Evolutionary conservation across 192 early-diverging fungal species (phyloP).

Genomic region (Ramicandelaber brevisporus): DNA sequence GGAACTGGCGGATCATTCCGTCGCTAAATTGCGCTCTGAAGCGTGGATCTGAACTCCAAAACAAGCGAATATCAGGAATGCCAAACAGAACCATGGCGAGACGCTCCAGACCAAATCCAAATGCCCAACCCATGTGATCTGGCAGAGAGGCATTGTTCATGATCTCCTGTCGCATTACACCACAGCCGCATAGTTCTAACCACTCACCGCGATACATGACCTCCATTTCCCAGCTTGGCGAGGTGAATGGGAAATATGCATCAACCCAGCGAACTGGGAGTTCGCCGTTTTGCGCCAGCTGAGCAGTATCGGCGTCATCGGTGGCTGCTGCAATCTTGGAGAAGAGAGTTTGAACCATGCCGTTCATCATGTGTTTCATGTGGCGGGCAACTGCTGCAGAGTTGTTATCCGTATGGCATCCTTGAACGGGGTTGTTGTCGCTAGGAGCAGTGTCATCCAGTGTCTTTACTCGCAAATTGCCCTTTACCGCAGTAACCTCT

Average conservation of each 20-base stretch:
- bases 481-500: not conserved
- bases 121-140: conserved; percentile 85
- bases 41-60: conserved; percentile 75
- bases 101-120: conserved; percentile 89
- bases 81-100: conserved; percentile 89
- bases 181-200: conserved; percentile 85
- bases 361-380: conserved; percentile 61
- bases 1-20: conserved; percentile 44
- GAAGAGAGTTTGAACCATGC: conserved; percentile 51
- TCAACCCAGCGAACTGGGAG: conserved; percentile 87
- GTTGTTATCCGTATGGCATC: conserved; percentile 29
- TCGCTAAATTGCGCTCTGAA: conserved; percentile 64
- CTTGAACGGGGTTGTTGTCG: conserved; percentile 45
- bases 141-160: conserved; percentile 35
- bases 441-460: conserved; percentile 23
- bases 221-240: conserved; percentile 93
- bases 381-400: conserved; percentile 29
- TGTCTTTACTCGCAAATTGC: conserved; percentile 2
- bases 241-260: conserved; percentile 86
- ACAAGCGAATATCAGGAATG: conserved; percentile 87
- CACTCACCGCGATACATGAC: conserved; percentile 79
- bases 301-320: not conserved
- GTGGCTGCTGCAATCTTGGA: conserved; percentile 5
- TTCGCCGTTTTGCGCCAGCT: not conserved
- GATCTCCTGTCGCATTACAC: conserved; percentile 69